Percentiles rank a stretch among this genome's conserved stretches.
These are phyloP conservation scores for Penicillium longicatenatum DNA, from an alignment of 495 filamentous ascomycete genomes.

Conservation along the genomic window DNA sequence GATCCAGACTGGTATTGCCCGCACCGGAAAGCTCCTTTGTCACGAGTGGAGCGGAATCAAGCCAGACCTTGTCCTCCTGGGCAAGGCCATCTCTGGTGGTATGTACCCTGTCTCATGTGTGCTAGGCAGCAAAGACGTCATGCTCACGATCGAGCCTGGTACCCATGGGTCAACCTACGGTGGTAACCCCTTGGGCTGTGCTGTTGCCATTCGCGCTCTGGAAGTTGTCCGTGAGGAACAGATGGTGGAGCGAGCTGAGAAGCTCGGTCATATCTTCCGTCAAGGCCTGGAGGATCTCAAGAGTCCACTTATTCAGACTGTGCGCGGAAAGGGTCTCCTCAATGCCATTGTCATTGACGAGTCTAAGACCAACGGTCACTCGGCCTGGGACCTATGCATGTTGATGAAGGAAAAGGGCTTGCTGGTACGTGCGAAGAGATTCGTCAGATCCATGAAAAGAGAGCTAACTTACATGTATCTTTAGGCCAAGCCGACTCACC, in stretches of 20 bases:
- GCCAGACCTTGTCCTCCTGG: slow-evolving; percentile 90
- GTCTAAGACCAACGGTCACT: slow-evolving; percentile 76
- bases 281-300: slow-evolving; percentile 69
- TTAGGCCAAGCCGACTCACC: slow-evolving; percentile 96
- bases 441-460: not conserved
- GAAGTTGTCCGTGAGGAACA: slow-evolving; percentile 92
- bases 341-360: slow-evolving; percentile 99
- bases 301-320: slow-evolving; percentile 75
- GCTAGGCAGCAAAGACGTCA: slow-evolving; percentile 83
- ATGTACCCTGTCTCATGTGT: slow-evolving; percentile 99
- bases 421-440: slow-evolving; percentile 59
- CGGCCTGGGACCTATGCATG: slow-evolving; percentile 97
- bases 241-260: slow-evolving; percentile 78
- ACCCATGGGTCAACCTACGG: slow-evolving; percentile 98
- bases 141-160: slow-evolving; percentile 96
- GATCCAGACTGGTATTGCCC: slow-evolving; percentile 96
- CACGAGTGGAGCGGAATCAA: slow-evolving; percentile 93
- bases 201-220: slow-evolving; percentile 93
- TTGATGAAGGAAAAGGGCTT: slow-evolving; percentile 94
- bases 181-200: slow-evolving; percentile 95
- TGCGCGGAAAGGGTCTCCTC: slow-evolving; percentile 91
- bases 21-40: slow-evolving; percentile 91
- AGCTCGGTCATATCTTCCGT: slow-evolving; percentile 82
- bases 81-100: slow-evolving; percentile 96
- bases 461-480: slow-evolving; percentile 30